phyloP scores from a whole-genome alignment of 768 basidiomycete genomes.

The Tylopilus balloui region DNA sequence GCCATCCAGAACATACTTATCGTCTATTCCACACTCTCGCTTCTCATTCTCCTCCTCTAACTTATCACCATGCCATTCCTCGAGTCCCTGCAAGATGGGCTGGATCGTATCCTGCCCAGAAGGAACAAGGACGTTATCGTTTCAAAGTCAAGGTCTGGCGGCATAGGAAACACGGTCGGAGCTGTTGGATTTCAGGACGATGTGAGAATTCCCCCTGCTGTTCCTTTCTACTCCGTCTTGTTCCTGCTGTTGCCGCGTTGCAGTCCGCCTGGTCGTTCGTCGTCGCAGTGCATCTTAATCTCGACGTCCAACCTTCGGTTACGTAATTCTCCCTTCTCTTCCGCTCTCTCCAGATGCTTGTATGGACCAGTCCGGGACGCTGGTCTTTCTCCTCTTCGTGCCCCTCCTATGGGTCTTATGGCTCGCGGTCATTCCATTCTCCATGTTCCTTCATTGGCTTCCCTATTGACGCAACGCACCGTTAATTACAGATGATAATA shows the following conservation, averaged over 20 bases:
- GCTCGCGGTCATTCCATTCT: conserved; percentile 56
- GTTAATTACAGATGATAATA: conserved; percentile 67
- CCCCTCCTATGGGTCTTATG: conserved; percentile 62
- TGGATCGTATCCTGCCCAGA: conserved; percentile 30
- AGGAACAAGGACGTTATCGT: conserved; percentile 10
- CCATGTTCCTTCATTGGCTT: conserved; percentile 2
- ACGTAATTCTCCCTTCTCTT: conserved; percentile 30
- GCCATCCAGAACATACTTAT: conserved; percentile 9
- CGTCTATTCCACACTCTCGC: not conserved
- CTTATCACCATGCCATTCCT: conserved; percentile 25
- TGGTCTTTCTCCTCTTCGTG: conserved; percentile 61
- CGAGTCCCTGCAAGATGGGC: conserved; percentile 27
- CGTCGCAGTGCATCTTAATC: conserved; percentile 19
- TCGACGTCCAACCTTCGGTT: conserved; percentile 24
- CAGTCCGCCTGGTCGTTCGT: conserved; percentile 5
- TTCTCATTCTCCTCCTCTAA: no score
- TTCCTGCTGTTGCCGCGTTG: conserved; percentile 12
- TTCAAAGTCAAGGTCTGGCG: conserved; percentile 42
- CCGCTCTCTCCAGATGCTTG: conserved; percentile 31
- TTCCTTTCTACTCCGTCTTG: not conserved
- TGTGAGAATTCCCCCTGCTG: conserved; percentile 43
- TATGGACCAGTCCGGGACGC: conserved; percentile 41
- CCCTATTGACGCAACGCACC: conserved; percentile 16
- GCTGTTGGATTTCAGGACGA: conserved; percentile 66
- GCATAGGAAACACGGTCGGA: conserved; percentile 56